phyloP scores from a whole-genome alignment of 306 rosid genomes.

The Morella rubra region DNA sequence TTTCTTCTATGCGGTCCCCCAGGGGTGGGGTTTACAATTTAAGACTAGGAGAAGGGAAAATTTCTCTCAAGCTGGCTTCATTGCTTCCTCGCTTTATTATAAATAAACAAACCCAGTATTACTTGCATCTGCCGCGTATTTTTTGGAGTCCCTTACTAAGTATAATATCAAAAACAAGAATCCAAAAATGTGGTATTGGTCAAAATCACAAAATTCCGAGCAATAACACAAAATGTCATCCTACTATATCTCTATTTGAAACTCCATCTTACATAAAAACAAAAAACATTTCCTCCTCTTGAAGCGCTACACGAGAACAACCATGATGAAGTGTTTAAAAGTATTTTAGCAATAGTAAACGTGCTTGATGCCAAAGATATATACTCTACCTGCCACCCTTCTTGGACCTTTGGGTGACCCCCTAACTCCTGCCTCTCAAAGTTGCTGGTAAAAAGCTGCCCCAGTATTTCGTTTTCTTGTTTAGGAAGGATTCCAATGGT shows the following conservation, averaged over 20 bases:
- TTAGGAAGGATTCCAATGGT: slow-evolving; percentile 36
- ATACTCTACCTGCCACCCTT: slow-evolving; percentile 57
- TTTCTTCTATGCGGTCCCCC: no score
- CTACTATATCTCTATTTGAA: not conserved
- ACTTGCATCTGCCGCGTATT: not conserved
- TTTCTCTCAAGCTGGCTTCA: not conserved
- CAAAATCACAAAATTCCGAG: not conserved
- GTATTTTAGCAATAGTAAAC: not conserved
- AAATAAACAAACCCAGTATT: not conserved
- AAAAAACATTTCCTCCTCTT: not conserved
- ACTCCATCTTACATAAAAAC: not conserved
- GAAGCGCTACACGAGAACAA: not conserved
- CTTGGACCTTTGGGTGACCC: slow-evolving; percentile 42
- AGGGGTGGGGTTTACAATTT: not conserved
- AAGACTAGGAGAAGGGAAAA: not conserved
- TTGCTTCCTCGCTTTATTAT: not conserved
- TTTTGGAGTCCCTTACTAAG: not conserved
- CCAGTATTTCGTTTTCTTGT: slow-evolving; percentile 44
- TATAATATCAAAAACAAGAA: not conserved
- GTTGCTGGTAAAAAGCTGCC: slow-evolving; percentile 35
- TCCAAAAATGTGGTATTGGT: not conserved
- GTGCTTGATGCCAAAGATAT: not conserved
- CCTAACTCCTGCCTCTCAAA: slow-evolving; percentile 34
- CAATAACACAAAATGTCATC: not conserved
- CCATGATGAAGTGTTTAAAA: slow-evolving; percentile 2